Evolutionary conservation across 805 yeast species (phyloP).

Genomic region (Saturnispora halmiae): DNA sequence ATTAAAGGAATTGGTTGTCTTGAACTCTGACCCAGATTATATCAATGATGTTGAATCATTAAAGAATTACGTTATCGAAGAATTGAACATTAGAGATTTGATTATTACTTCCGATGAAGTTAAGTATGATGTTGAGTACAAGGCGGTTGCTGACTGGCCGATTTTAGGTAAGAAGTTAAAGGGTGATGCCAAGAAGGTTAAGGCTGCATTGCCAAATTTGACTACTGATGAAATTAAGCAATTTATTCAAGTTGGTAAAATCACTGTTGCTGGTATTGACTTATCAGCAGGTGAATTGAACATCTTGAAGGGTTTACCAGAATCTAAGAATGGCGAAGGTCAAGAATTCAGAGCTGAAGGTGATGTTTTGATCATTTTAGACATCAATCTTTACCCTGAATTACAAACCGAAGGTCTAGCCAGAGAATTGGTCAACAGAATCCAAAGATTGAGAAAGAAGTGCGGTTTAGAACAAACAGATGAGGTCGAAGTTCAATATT

Average conservation of each 20-base stretch:
- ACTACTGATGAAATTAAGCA: constrained; percentile 75
- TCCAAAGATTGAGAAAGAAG: constrained; percentile 95
- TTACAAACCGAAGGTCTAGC: constrained; percentile 90
- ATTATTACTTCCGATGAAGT: constrained; percentile 85
- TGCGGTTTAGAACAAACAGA: constrained; percentile 92
- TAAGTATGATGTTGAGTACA: constrained; percentile 84
- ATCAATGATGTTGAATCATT: constrained; percentile 70
- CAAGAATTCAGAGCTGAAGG: constrained; percentile 81
- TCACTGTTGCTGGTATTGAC: constrained; percentile 83
- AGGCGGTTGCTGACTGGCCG: constrained; percentile 98
- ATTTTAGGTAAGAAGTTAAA: constrained; percentile 94
- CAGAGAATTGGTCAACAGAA: constrained; percentile 93
- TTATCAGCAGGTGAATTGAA: constrained; percentile 82
- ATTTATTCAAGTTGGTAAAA: constrained; percentile 61
- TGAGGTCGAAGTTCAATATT: constrained; percentile 82
- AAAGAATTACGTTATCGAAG: constrained; percentile 75
- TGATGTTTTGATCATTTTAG: constrained; percentile 84
- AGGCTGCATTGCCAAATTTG: constrained; percentile 80
- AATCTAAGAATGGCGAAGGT: constrained; percentile 51
- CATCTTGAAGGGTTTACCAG: constrained; percentile 84
- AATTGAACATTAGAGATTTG: constrained; percentile 83
- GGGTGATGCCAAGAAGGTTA: constrained; percentile 87
- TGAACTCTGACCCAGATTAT: constrained; percentile 70
- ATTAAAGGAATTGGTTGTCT: constrained; percentile 73
- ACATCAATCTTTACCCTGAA: constrained; percentile 79